Conservation (phyloP, 2,329 filamentous ascomycete species). For the Fusarium xyrophilum region DNA sequence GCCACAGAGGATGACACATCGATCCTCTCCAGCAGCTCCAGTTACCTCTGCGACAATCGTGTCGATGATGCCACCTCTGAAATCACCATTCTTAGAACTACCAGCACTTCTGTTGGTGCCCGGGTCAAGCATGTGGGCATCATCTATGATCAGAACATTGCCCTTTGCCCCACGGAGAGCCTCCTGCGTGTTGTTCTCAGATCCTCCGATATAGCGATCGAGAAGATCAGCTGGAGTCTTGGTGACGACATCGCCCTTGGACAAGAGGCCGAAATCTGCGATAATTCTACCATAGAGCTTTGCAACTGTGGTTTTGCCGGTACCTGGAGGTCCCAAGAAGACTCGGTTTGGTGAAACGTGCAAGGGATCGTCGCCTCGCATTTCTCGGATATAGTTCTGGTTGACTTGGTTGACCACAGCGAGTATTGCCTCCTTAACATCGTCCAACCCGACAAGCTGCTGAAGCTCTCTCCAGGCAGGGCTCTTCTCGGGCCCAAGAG, state of each 20-base stretch:
- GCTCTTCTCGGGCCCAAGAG: conserved; percentile 57
- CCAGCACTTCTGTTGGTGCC: conserved; percentile 43
- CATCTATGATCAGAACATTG: conserved; percentile 79
- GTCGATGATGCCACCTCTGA: conserved; percentile 72
- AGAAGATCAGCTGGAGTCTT: conserved; percentile 79
- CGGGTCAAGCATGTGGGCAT: conserved; percentile 71
- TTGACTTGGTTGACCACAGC: conserved; percentile 59
- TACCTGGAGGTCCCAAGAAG: conserved; percentile 75
- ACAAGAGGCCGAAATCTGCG: conserved; percentile 68
- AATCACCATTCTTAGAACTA: conserved; percentile 50
- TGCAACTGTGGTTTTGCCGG: conserved; percentile 76
- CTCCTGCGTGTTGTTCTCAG: conserved; percentile 72
- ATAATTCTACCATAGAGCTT: conserved; percentile 74
- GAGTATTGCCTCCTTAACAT: conserved; percentile 62
- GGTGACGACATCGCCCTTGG: conserved; percentile 60
- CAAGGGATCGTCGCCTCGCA: conserved; percentile 64
- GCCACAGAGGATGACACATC: conserved; percentile 74
- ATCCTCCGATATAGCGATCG: conserved; percentile 66
- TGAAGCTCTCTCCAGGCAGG: conserved; percentile 66
- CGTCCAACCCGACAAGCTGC: conserved; percentile 61
- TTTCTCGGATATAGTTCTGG: conserved; percentile 69
- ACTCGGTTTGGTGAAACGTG: conserved; percentile 69
- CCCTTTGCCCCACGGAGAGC: conserved; percentile 70
- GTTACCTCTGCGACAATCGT: conserved; percentile 79
- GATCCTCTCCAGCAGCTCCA: conserved; percentile 71